Percentiles rank a stretch among this genome's conserved stretches.
These are phyloP conservation scores for Monilinia vaccinii-corymbosi DNA, from an alignment of 2,329 filamentous ascomycete genomes.

Conservation along the genomic window DNA sequence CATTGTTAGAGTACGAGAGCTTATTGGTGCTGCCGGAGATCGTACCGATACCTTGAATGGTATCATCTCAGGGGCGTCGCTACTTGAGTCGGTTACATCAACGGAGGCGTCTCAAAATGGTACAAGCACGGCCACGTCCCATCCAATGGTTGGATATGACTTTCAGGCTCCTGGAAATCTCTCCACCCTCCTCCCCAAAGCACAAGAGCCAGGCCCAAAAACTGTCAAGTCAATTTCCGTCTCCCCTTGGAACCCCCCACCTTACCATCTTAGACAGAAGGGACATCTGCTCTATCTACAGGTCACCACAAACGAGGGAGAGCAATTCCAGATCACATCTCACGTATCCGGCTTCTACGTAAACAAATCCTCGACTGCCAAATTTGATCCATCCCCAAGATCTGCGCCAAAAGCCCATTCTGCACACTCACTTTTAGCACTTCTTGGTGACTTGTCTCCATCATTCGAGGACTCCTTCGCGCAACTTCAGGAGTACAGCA, in stretches of 20 bases:
- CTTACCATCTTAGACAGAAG: constrained; percentile 80
- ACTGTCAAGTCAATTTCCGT: constrained; percentile 83
- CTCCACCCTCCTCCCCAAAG: constrained; percentile 60
- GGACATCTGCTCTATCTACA: constrained; percentile 89
- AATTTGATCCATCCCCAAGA: constrained; percentile 85
- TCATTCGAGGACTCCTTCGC: constrained; percentile 72
- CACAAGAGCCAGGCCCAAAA: constrained; percentile 65
- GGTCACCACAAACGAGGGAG: constrained; percentile 84
- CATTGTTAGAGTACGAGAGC: constrained; percentile 78
- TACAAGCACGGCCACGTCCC: constrained; percentile 33
- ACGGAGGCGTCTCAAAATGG: constrained; percentile 31
- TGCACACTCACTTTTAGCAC: constrained; percentile 76
- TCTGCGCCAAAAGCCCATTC: constrained; percentile 67
- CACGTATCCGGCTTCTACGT: constrained; percentile 95
- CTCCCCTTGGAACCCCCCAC: constrained; percentile 94
- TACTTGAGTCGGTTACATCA: constrained; percentile 66
- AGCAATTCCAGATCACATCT: constrained; percentile 87
- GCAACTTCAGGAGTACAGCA: constrained; percentile 75
- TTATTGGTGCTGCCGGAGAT: constrained; percentile 86
- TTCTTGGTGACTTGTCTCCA: constrained; percentile 71
- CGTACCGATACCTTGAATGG: constrained; percentile 82
- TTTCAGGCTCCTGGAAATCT: constrained; percentile 62
- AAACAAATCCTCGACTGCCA: constrained; percentile 90
- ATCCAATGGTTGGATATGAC: constrained; percentile 64
- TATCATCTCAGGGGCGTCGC: constrained; percentile 71